Conservation (phyloP, 352 stramenopile genomes). For the Phytophthora multivora region DNA sequence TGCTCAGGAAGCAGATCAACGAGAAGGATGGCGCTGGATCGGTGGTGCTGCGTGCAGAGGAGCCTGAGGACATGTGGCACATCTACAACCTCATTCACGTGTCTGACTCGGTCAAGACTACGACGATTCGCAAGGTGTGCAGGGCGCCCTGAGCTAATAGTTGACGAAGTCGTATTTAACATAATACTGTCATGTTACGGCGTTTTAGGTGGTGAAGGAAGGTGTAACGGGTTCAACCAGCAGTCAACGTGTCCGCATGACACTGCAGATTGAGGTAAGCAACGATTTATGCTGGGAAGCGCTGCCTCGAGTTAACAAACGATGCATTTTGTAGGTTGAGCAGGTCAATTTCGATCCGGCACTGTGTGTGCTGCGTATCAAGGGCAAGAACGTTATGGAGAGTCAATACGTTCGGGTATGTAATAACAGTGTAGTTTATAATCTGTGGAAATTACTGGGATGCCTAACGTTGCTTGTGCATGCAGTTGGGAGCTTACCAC, state of each 20-base stretch:
- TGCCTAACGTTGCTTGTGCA: slow-evolving; percentile 1
- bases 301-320: background rate
- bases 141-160: no score
- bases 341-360: slow-evolving; percentile 97
- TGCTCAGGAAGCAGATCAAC: slow-evolving; percentile 92
- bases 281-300: background rate
- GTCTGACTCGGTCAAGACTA: slow-evolving; percentile 95
- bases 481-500: slow-evolving; percentile 96
- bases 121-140: slow-evolving; percentile 96
- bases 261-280: slow-evolving; percentile 91
- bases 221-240: slow-evolving; percentile 94
- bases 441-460: background rate
- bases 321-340: slow-evolving; percentile 74
- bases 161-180: slow-evolving; percentile 20
- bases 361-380: slow-evolving; percentile 93
- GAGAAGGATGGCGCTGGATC: slow-evolving; percentile 95
- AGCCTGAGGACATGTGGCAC: slow-evolving; percentile 98
- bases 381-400: slow-evolving; percentile 94
- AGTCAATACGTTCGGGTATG: slow-evolving; percentile 94
- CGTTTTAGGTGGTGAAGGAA: slow-evolving; percentile 92
- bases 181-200: slow-evolving; percentile 1
- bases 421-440: background rate
- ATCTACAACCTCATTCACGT: slow-evolving; percentile 98
- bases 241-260: slow-evolving; percentile 95
- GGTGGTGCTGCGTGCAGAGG: slow-evolving; percentile 94